phyloP scores from a whole-genome alignment of 352 stramenopile species.

The Globisporangium splendens region DNA sequence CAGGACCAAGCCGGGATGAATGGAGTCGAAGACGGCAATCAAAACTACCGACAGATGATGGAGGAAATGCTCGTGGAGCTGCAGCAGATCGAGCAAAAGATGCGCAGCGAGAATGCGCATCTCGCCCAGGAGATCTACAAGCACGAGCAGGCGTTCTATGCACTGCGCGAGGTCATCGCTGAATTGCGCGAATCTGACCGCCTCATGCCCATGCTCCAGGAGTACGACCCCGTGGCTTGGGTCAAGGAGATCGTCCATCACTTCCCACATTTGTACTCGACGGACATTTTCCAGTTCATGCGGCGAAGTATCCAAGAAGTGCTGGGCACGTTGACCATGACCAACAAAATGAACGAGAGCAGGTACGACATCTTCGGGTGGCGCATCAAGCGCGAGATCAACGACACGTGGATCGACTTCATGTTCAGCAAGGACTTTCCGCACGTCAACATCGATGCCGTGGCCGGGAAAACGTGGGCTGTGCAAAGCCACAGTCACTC shows the following conservation, averaged over 20 bases:
- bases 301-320: conserved; percentile 12
- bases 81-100: conserved; percentile 6
- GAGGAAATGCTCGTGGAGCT: conserved; percentile 9
- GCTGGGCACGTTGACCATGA: conserved; percentile 8
- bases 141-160: conserved; percentile 16
- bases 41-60: background rate
- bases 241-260: conserved; percentile 7
- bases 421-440: conserved; percentile 20
- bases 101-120: conserved; percentile 12
- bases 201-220: background rate
- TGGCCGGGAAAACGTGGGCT: conserved; percentile 15
- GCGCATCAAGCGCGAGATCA: conserved; percentile 13
- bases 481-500: conserved; percentile 14
- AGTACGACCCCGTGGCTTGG: conserved; percentile 13
- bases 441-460: conserved; percentile 7
- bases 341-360: conserved; percentile 9
- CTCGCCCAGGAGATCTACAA: conserved; percentile 14
- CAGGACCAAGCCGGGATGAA: too few species aligned
- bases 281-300: conserved; percentile 12
- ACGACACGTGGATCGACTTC: conserved; percentile 18
- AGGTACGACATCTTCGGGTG: conserved; percentile 20
- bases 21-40: too few species aligned
- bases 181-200: conserved; percentile 7
- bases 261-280: conserved; percentile 12
- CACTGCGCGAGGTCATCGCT: conserved; percentile 3